phyloP scores from a whole-genome alignment of 495 filamentous ascomycete genomes.

The Penicillium soppii region DNA sequence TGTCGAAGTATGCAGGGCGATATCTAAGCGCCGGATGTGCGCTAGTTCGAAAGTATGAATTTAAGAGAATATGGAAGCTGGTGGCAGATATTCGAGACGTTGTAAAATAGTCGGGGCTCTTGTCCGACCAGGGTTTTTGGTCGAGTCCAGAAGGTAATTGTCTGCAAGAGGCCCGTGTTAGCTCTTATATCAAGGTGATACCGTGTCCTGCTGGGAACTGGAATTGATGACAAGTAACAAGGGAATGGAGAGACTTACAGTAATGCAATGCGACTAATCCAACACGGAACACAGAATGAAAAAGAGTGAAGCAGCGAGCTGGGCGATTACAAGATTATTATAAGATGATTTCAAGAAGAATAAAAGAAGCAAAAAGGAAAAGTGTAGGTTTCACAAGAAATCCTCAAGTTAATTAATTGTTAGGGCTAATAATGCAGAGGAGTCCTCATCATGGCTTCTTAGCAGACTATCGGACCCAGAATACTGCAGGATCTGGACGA shows the following conservation, averaged over 20 bases:
- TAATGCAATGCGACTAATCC: no score
- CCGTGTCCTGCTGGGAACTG: no score
- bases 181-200: slow-evolving; percentile 2
- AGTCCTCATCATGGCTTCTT: slow-evolving; percentile 10
- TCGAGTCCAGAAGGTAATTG: slow-evolving; percentile 14
- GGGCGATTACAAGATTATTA: slow-evolving; percentile 6
- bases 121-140: slow-evolving; percentile 16
- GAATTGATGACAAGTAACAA: no score
- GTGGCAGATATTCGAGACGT: slow-evolving; percentile 12
- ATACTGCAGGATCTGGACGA: slow-evolving; percentile 17
- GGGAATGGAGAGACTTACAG: no score
- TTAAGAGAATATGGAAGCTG: slow-evolving; percentile 1
- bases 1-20: not conserved
- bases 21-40: not conserved
- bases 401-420: slow-evolving; percentile 1
- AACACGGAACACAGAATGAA: not conserved
- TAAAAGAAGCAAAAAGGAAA: not conserved
- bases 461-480: slow-evolving; percentile 19
- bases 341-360: slow-evolving; percentile 4
- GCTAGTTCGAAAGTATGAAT: not conserved
- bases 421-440: slow-evolving; percentile 9
- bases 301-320: not conserved
- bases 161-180: not conserved
- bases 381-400: slow-evolving; percentile 15
- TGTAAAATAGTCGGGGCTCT: slow-evolving; percentile 21